Percentiles rank a stretch among this genome's conserved stretches.
Evolutionary conservation across 176 grass and related monocot species (phyloP).

Genomic region (Carex pumila): DNA sequence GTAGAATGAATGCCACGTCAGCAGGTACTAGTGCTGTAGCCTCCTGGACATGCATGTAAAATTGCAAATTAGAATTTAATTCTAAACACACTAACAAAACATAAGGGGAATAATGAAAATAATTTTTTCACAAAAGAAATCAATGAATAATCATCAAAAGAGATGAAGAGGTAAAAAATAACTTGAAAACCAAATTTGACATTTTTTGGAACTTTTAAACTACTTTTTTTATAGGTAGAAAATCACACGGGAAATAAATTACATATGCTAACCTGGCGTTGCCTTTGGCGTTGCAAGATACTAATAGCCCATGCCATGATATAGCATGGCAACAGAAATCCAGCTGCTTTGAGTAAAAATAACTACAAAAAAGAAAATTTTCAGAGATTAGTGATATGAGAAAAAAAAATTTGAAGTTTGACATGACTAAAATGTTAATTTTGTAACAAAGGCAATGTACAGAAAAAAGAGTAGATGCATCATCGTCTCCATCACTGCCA

Average conservation of each 20-base stretch:
- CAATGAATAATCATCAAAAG: no score
- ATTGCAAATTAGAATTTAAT: not conserved
- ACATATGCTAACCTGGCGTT: slow-evolving; percentile 54
- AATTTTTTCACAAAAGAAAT: not conserved
- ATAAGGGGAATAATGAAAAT: not conserved
- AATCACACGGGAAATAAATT: not conserved
- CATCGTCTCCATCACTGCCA: slow-evolving; percentile 72
- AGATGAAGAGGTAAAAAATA: no score
- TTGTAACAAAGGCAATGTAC: slow-evolving; percentile 30
- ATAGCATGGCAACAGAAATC: slow-evolving; percentile 90
- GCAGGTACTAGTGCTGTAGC: slow-evolving; percentile 48
- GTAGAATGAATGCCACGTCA: slow-evolving; percentile 70
- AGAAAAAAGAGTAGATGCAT: slow-evolving; percentile 67
- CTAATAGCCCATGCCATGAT: slow-evolving; percentile 96
- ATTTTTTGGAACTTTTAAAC: no score
- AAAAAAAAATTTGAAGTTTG: not conserved
- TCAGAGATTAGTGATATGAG: not conserved
- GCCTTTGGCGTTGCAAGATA: slow-evolving; percentile 80
- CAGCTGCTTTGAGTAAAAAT: slow-evolving; percentile 91
- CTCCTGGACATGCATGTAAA: slow-evolving; percentile 35
- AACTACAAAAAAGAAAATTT: slow-evolving; percentile 37
- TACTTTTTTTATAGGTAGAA: no score
- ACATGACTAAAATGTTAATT: not conserved
- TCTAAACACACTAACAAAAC: not conserved
- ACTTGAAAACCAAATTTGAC: no score